Percentiles rank a stretch among this genome's conserved stretches.
phyloP scores from a whole-genome alignment of 1,284 basidiomycete species.

The Irpex lacteus region DNA sequence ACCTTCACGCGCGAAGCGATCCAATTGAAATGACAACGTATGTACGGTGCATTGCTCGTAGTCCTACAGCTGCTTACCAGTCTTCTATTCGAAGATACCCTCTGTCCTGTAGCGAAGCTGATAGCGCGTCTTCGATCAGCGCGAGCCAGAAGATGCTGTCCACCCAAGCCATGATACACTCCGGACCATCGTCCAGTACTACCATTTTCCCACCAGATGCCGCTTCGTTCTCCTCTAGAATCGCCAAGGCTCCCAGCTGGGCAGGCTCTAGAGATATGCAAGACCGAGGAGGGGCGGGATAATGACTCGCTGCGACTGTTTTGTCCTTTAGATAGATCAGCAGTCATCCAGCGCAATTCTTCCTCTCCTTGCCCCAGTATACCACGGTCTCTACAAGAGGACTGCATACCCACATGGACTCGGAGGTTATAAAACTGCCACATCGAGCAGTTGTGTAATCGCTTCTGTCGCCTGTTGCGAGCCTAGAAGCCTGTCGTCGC shows the following conservation, averaged over 20 bases:
- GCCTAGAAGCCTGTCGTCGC: background rate
- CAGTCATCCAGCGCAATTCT: constrained; percentile 3
- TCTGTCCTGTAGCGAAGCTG: background rate
- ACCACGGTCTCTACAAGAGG: background rate
- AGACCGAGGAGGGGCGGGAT: background rate
- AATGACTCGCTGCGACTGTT: background rate
- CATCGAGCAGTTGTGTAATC: background rate
- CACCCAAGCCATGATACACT: background rate
- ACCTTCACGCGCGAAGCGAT: background rate
- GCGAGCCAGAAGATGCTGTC: background rate
- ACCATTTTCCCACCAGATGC: background rate
- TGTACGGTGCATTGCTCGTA: background rate
- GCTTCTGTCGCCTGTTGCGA: background rate
- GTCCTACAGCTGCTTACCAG: background rate
- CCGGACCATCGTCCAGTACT: background rate
- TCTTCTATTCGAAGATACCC: background rate
- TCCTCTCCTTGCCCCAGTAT: background rate
- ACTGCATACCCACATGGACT: background rate
- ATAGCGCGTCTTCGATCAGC: background rate
- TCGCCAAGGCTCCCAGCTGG: background rate
- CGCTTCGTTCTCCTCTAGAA: background rate
- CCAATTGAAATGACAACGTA: background rate
- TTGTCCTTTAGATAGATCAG: background rate
- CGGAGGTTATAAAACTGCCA: background rate
- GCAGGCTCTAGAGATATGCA: background rate